Evolutionary conservation across 805 yeast genomes (phyloP).

Genomic region (Isabelozyma pseudorhagii): DNA sequence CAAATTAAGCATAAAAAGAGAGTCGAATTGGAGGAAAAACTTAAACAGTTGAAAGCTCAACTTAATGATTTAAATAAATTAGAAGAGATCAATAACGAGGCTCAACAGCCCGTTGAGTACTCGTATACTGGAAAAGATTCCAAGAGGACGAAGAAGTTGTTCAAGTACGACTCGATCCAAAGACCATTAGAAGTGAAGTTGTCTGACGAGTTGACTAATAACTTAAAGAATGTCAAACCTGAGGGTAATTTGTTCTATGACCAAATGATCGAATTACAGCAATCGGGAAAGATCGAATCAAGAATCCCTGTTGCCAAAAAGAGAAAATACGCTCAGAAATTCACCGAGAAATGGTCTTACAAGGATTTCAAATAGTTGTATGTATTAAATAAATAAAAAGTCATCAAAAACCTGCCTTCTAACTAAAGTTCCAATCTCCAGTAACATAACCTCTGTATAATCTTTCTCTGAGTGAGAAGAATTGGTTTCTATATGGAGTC

Average conservation of each 20-base stretch:
- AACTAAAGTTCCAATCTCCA: slow-evolving; percentile 41
- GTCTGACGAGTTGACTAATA: slow-evolving; percentile 83
- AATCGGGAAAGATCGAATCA: slow-evolving; percentile 82
- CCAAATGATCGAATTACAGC: slow-evolving; percentile 76
- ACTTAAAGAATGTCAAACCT: slow-evolving; percentile 78
- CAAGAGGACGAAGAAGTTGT: slow-evolving; percentile 34
- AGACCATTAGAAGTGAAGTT: slow-evolving; percentile 71
- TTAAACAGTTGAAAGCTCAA: slow-evolving; percentile 58
- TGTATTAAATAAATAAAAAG: background rate
- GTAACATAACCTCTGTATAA: slow-evolving; percentile 44
- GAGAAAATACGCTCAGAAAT: slow-evolving; percentile 66
- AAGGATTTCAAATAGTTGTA: slow-evolving; percentile 69
- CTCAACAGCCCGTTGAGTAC: slow-evolving; percentile 26
- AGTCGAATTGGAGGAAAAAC: slow-evolving; percentile 50
- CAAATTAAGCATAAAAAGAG: slow-evolving; percentile 62
- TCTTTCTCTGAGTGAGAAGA: slow-evolving; percentile 44
- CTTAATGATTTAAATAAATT: slow-evolving; percentile 54
- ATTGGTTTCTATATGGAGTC: slow-evolving; percentile 47
- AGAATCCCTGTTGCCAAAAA: slow-evolving; percentile 66
- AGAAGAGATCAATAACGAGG: slow-evolving; percentile 20
- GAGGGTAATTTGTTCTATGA: slow-evolving; percentile 88
- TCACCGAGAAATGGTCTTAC: slow-evolving; percentile 90
- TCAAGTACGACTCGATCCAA: slow-evolving; percentile 41
- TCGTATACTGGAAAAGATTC: slow-evolving; percentile 14
- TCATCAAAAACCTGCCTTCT: background rate